phyloP scores from a whole-genome alignment of 192 early-diverging fungal genomes.

The Mortierella antarctica region DNA sequence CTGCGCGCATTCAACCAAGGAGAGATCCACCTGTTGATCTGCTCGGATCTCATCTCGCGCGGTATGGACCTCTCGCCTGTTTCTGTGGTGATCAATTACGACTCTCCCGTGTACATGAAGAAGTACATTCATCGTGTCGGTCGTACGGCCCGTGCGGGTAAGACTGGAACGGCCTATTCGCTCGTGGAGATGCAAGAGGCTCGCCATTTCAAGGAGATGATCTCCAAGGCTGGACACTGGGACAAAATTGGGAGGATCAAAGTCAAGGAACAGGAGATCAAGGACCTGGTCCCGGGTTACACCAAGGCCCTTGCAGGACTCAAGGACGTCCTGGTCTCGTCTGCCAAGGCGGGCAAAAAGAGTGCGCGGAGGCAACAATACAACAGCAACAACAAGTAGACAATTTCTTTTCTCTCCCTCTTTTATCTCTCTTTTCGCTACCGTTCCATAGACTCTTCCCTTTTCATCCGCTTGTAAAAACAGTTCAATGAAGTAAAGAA shows the following conservation, averaged over 20 bases:
- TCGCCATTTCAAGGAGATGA: conserved; percentile 78
- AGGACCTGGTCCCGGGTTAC: conserved; percentile 48
- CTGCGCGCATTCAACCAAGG: conserved; percentile 76
- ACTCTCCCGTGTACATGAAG: conserved; percentile 82
- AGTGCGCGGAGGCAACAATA: not conserved
- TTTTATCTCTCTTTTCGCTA: not conserved
- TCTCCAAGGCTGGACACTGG: conserved; percentile 70
- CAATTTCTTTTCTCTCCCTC: not conserved
- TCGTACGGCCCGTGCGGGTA: conserved; percentile 89
- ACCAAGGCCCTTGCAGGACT: conserved; percentile 48
- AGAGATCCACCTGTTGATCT: conserved; percentile 78
- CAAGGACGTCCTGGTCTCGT: conserved; percentile 24
- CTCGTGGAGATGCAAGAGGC: conserved; percentile 76
- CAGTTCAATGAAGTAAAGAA: too few species aligned
- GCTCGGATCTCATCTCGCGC: conserved; percentile 89
- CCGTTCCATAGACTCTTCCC: not conserved
- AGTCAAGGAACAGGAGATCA: conserved; percentile 57
- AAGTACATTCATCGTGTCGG: conserved; percentile 95
- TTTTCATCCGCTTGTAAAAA: not conserved
- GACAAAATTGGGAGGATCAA: conserved; percentile 64
- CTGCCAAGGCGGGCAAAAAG: conserved; percentile 16
- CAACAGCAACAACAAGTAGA: too few species aligned
- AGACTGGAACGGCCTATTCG: conserved; percentile 82
- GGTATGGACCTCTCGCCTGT: conserved; percentile 90
- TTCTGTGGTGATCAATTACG: conserved; percentile 86